phyloP scores from a whole-genome alignment of 495 filamentous ascomycete genomes.

The Lasiosphaeria ovina region DNA sequence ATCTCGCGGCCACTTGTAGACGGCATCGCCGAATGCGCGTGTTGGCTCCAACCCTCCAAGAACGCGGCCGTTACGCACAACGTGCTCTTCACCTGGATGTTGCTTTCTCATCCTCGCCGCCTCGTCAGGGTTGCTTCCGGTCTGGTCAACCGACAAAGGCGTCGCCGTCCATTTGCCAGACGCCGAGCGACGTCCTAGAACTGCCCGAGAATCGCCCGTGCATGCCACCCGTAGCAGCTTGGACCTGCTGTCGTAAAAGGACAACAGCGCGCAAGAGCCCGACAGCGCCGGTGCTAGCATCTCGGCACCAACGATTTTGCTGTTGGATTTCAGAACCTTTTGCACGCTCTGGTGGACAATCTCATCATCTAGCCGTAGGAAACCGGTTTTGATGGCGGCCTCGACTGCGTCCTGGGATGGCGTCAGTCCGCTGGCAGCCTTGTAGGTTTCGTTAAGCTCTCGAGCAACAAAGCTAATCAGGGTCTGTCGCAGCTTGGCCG shows the following conservation, averaged over 20 bases:
- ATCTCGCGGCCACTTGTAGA: slow-evolving; percentile 92
- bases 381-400: slow-evolving; percentile 87
- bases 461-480: slow-evolving; percentile 89
- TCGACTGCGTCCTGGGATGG: slow-evolving; percentile 80
- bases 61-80: slow-evolving; percentile 82
- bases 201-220: slow-evolving; percentile 90
- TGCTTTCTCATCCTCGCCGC: slow-evolving; percentile 74
- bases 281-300: slow-evolving; percentile 89
- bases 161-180: slow-evolving; percentile 93
- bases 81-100: slow-evolving; percentile 84
- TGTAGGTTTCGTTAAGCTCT: slow-evolving; percentile 92
- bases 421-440: slow-evolving; percentile 58
- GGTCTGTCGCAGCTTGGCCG: slow-evolving; percentile 88
- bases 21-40: slow-evolving; percentile 91
- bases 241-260: slow-evolving; percentile 86
- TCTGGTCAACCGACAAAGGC: slow-evolving; percentile 87
- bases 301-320: slow-evolving; percentile 83
- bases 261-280: slow-evolving; percentile 92
- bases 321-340: slow-evolving; percentile 82
- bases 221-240: slow-evolving; percentile 87
- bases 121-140: slow-evolving; percentile 80
- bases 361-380: slow-evolving; percentile 83
- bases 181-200: slow-evolving; percentile 73
- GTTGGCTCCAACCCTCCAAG: slow-evolving; percentile 89
- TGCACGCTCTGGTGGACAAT: slow-evolving; percentile 88